Base-by-base conservation (phyloP, 2,329 filamentous ascomycete species). In the Beauveria caledonica region DNA sequence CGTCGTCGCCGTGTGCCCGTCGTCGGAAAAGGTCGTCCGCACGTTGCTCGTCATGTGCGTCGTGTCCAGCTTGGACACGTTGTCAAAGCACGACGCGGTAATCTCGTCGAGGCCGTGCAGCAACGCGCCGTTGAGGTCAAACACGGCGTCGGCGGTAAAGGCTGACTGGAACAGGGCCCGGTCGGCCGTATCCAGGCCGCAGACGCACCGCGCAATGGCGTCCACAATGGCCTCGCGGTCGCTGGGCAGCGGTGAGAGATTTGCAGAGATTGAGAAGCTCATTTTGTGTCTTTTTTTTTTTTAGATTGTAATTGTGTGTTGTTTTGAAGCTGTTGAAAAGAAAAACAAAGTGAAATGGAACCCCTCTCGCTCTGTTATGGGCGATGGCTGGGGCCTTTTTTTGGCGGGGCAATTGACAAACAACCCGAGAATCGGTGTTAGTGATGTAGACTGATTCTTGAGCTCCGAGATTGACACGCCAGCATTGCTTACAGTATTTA, bases 141-240 rank as follows among this genome's bases (percentile, higher is more conserved):
- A 49, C 3, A 44, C 45, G 27, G 53, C 45, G 44, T 60, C 59
- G 21, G 29, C 44, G 45, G 52, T 56, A 25, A 60, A 55, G 52
- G 59, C 50, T 1, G 59, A 60, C 44, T 36, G 44, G 36, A 60
- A 56, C 10, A 60, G 36, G 17, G 27, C 59, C n/a, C n/a, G 29
- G 52, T 60, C 59, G 10, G 59, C 50, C 42, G 53, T 49, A 52
- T 60, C 59, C 5, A 60, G 21, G 29, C 51, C 51, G 45, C 33
- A 33, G 17, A 55, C 29, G 59, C 51, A 55, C 9, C 59, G 59
- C 42, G 36, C 36, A 15, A 60, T 49, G 27, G 33, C 44, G 51
- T 60, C 59, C 11, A 39, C 53, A 19, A 60, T 17, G 52, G 59
- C 59, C 10, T 60, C 59, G 29, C 59, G 59, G 36, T 60, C 59